phyloP scores from a whole-genome alignment of 176 grass and related monocot genomes.

The Ampelocalamus luodianensis region DNA sequence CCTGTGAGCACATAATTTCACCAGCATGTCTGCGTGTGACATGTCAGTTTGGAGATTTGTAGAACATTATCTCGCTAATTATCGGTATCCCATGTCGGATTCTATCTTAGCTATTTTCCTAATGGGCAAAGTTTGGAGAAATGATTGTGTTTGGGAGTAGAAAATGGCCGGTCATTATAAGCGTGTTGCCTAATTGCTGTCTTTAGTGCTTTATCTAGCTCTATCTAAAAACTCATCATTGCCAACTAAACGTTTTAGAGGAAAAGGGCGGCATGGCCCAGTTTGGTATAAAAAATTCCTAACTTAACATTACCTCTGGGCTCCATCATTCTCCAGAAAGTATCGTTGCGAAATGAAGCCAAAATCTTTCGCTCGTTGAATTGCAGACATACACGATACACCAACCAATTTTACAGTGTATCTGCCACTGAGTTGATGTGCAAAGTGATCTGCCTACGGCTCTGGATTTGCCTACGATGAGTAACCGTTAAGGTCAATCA shows the following conservation, averaged over 20 bases:
- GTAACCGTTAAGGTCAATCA: conserved; percentile 48
- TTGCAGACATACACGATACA: not conserved
- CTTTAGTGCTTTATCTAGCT: conserved; percentile 24
- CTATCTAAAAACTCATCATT: conserved; percentile 30
- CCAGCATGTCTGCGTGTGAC: conserved; percentile 3
- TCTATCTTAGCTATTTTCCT: not conserved
- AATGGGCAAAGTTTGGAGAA: conserved; percentile 23
- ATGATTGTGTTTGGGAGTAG: conserved; percentile 33
- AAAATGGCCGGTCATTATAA: conserved; percentile 28
- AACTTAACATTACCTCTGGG: not conserved
- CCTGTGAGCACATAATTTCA: conserved; percentile 21
- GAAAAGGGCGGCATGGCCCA: conserved; percentile 9
- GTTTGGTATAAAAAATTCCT: not conserved
- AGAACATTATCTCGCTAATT: conserved; percentile 17
- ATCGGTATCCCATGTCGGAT: not conserved
- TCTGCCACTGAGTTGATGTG: not conserved
- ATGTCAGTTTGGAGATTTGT: conserved; percentile 11
- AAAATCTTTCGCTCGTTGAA: not conserved
- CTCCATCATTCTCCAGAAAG: not conserved
- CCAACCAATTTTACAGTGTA: not conserved
- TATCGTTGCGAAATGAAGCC: not conserved
- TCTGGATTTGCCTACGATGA: conserved; percentile 9
- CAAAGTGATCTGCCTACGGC: not conserved
- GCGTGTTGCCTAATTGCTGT: conserved; percentile 19
- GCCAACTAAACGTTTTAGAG: not conserved